A percentile compares a stretch with the other conserved stretches of the same genome.
Conservation (phyloP, 352 stramenopile genomes). For the Phytopythium vexans region DNA sequence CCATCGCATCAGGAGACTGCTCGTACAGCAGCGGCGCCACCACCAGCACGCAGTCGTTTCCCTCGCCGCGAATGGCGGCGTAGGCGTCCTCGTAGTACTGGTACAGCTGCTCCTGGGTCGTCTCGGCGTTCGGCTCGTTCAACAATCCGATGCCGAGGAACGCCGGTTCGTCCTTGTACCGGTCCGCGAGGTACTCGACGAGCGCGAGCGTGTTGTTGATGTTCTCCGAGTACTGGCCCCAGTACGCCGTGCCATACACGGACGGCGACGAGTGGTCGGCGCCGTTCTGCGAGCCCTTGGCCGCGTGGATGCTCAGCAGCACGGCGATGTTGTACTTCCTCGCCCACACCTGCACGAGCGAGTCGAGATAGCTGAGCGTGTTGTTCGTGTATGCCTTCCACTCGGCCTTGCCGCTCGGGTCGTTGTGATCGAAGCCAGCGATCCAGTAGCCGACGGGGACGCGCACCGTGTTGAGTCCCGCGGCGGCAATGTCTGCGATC, state of each 20-base stretch:
- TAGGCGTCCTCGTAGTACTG: slow-evolving; percentile 60
- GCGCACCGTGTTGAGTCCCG: slow-evolving; percentile 53
- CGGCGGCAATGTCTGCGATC: slow-evolving; percentile 39
- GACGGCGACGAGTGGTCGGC: slow-evolving; percentile 48
- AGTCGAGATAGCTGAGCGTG: slow-evolving; percentile 42
- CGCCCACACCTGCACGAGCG: slow-evolving; percentile 35
- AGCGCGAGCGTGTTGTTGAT: slow-evolving; percentile 29
- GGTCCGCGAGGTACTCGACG: slow-evolving; percentile 29
- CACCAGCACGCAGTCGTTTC: slow-evolving; percentile 57
- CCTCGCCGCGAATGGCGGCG: slow-evolving; percentile 28
- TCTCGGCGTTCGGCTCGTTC: slow-evolving; percentile 43
- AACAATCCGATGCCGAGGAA: slow-evolving; percentile 55
- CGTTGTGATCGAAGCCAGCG: slow-evolving; percentile 31
- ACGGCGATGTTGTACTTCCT: slow-evolving; percentile 41
- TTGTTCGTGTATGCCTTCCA: slow-evolving; percentile 35
- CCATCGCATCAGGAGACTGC: slow-evolving; percentile 53
- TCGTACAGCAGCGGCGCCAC: slow-evolving; percentile 59
- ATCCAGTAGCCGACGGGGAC: slow-evolving; percentile 66
- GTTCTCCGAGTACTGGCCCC: slow-evolving; percentile 39
- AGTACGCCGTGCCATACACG: slow-evolving; percentile 26
- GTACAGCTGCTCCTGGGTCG: slow-evolving; percentile 34
- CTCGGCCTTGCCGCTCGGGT: slow-evolving; percentile 26
- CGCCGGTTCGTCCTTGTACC: slow-evolving; percentile 44
- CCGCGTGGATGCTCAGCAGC: slow-evolving; percentile 50
- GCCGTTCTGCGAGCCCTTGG: slow-evolving; percentile 61